Conservation (phyloP, 352 stramenopile genomes). For the Plasmopara viticola region DNA sequence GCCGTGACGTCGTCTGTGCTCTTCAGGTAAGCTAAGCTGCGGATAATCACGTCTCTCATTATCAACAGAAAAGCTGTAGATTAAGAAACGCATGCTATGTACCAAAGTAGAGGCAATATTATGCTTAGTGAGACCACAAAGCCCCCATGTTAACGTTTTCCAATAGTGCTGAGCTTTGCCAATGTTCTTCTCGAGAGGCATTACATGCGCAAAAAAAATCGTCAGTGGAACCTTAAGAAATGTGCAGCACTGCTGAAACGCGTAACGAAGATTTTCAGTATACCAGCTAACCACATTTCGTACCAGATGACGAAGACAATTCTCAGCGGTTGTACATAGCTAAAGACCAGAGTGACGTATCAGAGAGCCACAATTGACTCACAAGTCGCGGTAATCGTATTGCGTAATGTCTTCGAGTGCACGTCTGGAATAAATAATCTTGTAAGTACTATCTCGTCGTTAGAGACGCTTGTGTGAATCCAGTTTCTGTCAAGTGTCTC, state of each 20-base stretch:
- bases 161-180: neutral
- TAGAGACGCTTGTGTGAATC: neutral
- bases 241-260: neutral
- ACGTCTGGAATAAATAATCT: neutral
- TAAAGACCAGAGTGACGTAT: neutral
- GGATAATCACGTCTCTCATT: no score
- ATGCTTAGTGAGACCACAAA: no score
- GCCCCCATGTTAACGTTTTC: neutral
- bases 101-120: no score
- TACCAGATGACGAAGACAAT: neutral
- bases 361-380: neutral
- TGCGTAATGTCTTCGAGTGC: neutral
- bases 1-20: no score
- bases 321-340: neutral
- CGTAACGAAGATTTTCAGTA: slow-evolving; percentile 1
- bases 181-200: slow-evolving; percentile 6
- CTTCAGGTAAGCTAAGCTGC: no score
- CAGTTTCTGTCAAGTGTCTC: neutral
- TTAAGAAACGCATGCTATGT: no score
- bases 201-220: neutral
- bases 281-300: neutral
- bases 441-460: neutral
- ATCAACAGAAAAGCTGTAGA: no score
- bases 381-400: neutral
- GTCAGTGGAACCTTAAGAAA: slow-evolving; percentile 1